Base-by-base conservation (phyloP, 768 basidiomycete genomes). In the Trametes punicea region DNA sequence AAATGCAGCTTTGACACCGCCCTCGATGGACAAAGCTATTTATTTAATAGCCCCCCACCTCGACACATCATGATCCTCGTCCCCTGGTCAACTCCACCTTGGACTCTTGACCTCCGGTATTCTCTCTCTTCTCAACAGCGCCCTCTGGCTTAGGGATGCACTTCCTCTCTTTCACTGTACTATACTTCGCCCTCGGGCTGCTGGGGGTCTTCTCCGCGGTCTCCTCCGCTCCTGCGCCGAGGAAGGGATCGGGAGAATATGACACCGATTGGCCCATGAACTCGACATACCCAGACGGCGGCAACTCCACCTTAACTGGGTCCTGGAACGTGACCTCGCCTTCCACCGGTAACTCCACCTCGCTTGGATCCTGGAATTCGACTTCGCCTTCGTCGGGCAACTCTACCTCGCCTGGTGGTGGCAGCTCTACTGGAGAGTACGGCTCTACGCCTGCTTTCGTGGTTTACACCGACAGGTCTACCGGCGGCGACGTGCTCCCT, bases 401-500 rank as follows among this genome's bases (percentile, higher is more conserved):
- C 20, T 41, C 50, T n/a, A 42, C 38, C 7, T 16, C 49, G 16
- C 13, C 38, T 8, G 27, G 38, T 2, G 29, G 18, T 20, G 21
- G 31, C 18, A 21, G 31, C 15, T 2, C n/a, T 15, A 13, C 30
- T 4, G 20, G 21, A 2, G 33, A 44, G 15, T 53, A 53, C 23
- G 51, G 51, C 20, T 53, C 51, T 4, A 53, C 51, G 1, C 55
- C 55, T 13, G 55, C 55, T 25, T 56, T 56, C 26, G 55, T 56
- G 15, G 41, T 56, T 6, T 56, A 56, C 48, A 56, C 55, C 13
- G 57, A 59, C 46, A 46, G 26, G 6, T 33, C 39, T 20, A 48
- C 47, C 30, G 29, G 31, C 18, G 57, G 46, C 10, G 30, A 42
- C 41, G 21, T 59, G 3, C 57, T 59, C 9, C 57, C 57, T 10